These are phyloP conservation scores for Pistacia atlantica DNA, from an alignment of 345 rosid species.

Conservation along the genomic window DNA sequence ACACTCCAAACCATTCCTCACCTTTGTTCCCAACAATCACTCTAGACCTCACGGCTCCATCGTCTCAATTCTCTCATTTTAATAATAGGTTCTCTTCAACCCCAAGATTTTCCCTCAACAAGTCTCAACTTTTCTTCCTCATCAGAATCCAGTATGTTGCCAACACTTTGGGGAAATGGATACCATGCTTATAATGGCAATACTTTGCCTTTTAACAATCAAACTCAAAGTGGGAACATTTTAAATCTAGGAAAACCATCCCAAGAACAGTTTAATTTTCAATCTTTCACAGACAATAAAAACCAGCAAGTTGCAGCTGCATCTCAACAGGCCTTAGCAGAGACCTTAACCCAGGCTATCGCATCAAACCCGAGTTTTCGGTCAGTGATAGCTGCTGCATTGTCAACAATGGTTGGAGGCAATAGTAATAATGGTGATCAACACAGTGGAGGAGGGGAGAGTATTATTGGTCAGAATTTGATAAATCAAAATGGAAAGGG, in stretches of 20 bases:
- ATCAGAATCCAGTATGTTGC: slow-evolving; percentile 42
- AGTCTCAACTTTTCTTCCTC: slow-evolving; percentile 53
- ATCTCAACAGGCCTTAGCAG: slow-evolving; percentile 56
- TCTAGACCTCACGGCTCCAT: slow-evolving; percentile 71
- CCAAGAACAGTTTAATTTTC: slow-evolving; percentile 28
- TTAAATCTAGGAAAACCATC: slow-evolving; percentile 33
- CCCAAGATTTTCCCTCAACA: slow-evolving; percentile 53
- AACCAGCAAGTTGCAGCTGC: slow-evolving; percentile 15
- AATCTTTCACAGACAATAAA: slow-evolving; percentile 25
- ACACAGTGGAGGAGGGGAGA: slow-evolving; percentile 12
- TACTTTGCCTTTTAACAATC: slow-evolving; percentile 31
- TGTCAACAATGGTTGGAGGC: slow-evolving; percentile 66
- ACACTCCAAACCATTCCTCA: slow-evolving; percentile 40
- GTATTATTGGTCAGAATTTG: slow-evolving; percentile 23
- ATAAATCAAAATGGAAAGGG: slow-evolving; percentile 37
- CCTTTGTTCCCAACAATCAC: slow-evolving; percentile 73
- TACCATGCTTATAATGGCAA: slow-evolving; percentile 23
- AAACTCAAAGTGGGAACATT: slow-evolving; percentile 27
- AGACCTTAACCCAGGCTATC: slow-evolving; percentile 65
- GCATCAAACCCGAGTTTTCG: slow-evolving; percentile 69
- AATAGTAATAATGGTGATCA: slow-evolving; percentile 21
- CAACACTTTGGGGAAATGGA: slow-evolving; percentile 55
- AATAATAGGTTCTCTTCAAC: slow-evolving; percentile 41
- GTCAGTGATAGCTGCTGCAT: slow-evolving; percentile 67
- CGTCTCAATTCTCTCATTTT: slow-evolving; percentile 40